Base-by-base conservation (phyloP, 306 rosid genomes). In the Acacia melanoxylon region DNA sequence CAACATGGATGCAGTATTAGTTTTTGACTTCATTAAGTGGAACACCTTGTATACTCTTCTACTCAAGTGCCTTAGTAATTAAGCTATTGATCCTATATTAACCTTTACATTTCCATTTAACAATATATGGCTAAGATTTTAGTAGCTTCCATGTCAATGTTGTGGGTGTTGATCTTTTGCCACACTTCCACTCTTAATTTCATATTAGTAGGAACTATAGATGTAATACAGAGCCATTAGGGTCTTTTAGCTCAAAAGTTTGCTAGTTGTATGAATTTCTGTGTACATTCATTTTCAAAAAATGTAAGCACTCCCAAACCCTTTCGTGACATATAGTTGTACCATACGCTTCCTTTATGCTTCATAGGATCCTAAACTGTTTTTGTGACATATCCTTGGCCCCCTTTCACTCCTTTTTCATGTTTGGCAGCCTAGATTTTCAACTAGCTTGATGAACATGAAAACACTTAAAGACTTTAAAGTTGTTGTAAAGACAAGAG, bases 171-270 rank as follows among this genome's bases (percentile, higher is more conserved):
- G n/a, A 72, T 86, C 24, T 48, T 5, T 22, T 6, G 35, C 56
- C 77, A 62, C 42, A 17, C 25, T 58, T 20, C 27, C 45, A 6
- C 59, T 41, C 58, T 68, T 73, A 62, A 62, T 83, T 76, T 27
- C 45, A 75, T 65, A 42, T 22, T 59, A 68, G 25, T 40, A 40
- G 20, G 61, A 75, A 45, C 72, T 72, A 35, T 70, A 44, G 84
- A 75, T 63, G 80, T 22, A 52, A 86, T 80, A 61, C 51, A 45
- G 80, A 80, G 40, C 68, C 27, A 76, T 37, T 82, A 70, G 31
- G 75, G 67, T 77, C 68, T 14, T 27, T 83, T 52, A 73, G 59
- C 40, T 56, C 59, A 66, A 10, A 31, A 6, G 41, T 45, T 79
- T 76, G 65, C 77, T 41, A 69, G 48, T 11, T 61, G n/a, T 42